phyloP scores from a whole-genome alignment of 768 basidiomycete species.

The Exsudoporus frostii region DNA sequence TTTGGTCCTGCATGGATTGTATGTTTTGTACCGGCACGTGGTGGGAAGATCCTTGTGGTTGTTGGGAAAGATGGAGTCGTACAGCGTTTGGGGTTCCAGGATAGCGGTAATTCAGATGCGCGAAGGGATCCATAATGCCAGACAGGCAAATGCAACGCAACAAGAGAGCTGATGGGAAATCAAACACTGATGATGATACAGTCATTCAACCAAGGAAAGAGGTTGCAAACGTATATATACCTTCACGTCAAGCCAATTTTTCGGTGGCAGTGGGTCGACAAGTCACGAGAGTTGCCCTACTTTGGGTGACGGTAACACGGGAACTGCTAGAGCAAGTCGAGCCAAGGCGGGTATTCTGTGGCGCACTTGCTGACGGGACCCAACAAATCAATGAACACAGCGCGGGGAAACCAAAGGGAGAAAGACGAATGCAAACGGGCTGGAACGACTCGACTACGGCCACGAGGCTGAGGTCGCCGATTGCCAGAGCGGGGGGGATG shows the following conservation, averaged over 20 bases:
- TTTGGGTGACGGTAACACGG: not conserved
- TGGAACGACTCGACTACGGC: not conserved
- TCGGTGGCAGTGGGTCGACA: not conserved
- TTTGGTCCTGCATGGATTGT: slow-evolving; percentile 1
- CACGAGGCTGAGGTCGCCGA: slow-evolving; percentile 16
- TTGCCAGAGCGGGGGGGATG: not conserved
- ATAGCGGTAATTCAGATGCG: slow-evolving; percentile 16
- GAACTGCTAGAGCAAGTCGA: not conserved
- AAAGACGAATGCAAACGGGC: not conserved
- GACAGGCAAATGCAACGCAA: not conserved
- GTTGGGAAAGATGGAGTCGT: slow-evolving; percentile 2
- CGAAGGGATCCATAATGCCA: slow-evolving; percentile 14
- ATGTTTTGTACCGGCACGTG: not conserved
- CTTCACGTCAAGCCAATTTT: slow-evolving; percentile 1
- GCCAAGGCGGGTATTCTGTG: slow-evolving; percentile 1
- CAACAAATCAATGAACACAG: slow-evolving; percentile 6
- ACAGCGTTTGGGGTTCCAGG: slow-evolving; percentile 1
- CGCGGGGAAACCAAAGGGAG: slow-evolving; percentile 5
- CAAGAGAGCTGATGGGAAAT: not conserved
- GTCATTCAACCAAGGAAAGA: not conserved
- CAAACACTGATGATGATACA: not conserved
- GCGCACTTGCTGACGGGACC: slow-evolving; percentile 4
- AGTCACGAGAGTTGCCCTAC: not conserved
- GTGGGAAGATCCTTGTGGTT: not conserved
- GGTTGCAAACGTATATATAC: slow-evolving; percentile 11